Conservation (phyloP, 306 rosid genomes). For the Hylodesmum podocarpum region DNA sequence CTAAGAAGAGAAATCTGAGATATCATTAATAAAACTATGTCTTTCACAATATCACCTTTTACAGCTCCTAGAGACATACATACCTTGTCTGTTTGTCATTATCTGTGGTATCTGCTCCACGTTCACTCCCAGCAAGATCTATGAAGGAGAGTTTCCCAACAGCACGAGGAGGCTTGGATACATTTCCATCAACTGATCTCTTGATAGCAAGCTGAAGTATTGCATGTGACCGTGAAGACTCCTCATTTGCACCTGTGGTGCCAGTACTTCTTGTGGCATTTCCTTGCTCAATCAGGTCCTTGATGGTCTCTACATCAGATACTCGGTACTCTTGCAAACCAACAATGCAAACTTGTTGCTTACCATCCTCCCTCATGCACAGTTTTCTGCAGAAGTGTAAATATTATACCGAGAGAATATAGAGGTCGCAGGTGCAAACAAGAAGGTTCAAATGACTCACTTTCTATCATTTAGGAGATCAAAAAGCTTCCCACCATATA, state of each 20-base stretch:
- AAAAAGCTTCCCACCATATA: slow-evolving; percentile 89
- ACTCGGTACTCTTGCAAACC: slow-evolving; percentile 89
- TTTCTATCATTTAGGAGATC: slow-evolving; percentile 90
- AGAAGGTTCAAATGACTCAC: slow-evolving; percentile 47
- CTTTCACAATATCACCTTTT: slow-evolving; percentile 6
- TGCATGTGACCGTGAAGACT: slow-evolving; percentile 94
- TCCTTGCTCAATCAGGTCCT: slow-evolving; percentile 88
- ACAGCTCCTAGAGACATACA: slow-evolving; percentile 4
- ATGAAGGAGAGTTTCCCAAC: slow-evolving; percentile 92
- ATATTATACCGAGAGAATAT: slow-evolving; percentile 29
- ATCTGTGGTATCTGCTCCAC: slow-evolving; percentile 96
- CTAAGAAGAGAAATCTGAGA: not conserved
- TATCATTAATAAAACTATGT: not conserved
- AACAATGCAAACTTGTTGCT: slow-evolving; percentile 90
- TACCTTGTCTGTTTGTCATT: slow-evolving; percentile 94
- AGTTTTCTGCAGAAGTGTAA: slow-evolving; percentile 69
- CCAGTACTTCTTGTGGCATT: slow-evolving; percentile 87
- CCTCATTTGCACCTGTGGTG: slow-evolving; percentile 96
- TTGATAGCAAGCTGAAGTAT: slow-evolving; percentile 93
- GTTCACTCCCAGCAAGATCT: slow-evolving; percentile 98
- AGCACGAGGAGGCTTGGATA: slow-evolving; percentile 77
- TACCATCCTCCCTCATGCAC: slow-evolving; percentile 95
- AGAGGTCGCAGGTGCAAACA: slow-evolving; percentile 1
- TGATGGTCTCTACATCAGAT: slow-evolving; percentile 84
- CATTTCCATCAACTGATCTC: slow-evolving; percentile 70